Percentiles rank a stretch among this genome's conserved stretches.
Evolutionary conservation across 306 rosid genomes (phyloP).

Genomic region (Castanospermum australe): DNA sequence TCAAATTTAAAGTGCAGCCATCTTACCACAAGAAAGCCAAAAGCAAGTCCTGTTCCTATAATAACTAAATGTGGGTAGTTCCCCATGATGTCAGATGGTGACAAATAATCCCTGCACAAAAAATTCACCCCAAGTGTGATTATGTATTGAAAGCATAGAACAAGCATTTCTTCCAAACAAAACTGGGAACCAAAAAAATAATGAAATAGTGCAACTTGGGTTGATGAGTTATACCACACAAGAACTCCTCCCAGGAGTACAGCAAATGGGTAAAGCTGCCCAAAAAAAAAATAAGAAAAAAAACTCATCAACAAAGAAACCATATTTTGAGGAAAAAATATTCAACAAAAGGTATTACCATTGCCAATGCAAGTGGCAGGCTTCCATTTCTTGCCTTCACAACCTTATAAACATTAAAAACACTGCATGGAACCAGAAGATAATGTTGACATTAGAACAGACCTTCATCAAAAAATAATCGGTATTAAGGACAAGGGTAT

Average conservation of each 20-base stretch:
- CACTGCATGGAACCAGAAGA: conserved; percentile 56
- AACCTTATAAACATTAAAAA: conserved; percentile 71
- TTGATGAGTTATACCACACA: conserved; percentile 63
- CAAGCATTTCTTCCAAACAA: conserved; percentile 7
- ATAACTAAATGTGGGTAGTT: conserved; percentile 80
- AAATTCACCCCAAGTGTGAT: background rate
- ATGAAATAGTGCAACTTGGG: background rate
- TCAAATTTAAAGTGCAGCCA: conserved; percentile 7
- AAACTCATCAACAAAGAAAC: conserved; percentile 18
- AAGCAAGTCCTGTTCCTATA: conserved; percentile 86
- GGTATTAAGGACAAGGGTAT: background rate
- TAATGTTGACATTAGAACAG: conserved; percentile 18
- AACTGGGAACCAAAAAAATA: background rate
- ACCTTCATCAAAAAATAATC: conserved; percentile 7
- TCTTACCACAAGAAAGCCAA: conserved; percentile 89
- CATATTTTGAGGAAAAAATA: conserved; percentile 16
- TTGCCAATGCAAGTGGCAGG: conserved; percentile 81
- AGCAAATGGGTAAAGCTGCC: conserved; percentile 80
- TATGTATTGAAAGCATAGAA: conserved; percentile 3
- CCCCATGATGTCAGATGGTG: conserved; percentile 70
- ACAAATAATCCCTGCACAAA: conserved; percentile 76
- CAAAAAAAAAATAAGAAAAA: conserved; percentile 35
- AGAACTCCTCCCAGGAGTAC: conserved; percentile 79
- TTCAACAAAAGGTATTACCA: conserved; percentile 52
- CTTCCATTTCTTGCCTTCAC: conserved; percentile 78